Evolutionary conservation across 2,329 filamentous ascomycete species (phyloP), one percentile per base, ranked within the genome.

Genomic region (Alternaria gansuensis): DNA sequence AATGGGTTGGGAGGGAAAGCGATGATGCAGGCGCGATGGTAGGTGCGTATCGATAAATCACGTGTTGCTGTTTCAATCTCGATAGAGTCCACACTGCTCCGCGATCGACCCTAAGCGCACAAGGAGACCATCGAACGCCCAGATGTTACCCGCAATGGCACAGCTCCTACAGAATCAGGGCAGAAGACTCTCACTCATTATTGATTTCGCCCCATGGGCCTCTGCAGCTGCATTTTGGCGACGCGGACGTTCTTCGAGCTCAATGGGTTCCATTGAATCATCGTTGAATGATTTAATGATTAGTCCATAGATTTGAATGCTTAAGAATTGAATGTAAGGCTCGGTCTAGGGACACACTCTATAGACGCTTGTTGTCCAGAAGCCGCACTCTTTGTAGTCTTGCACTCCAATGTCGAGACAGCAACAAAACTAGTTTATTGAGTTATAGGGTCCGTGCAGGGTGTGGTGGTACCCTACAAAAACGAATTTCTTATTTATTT

Each of bases 1-100:
- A 49, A 54, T 54, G 8, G 31, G 51, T 51, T 51, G 51, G 39
- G 52, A 55, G n/a, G 57, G 23, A 51, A 39, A 50, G 23, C 11
- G 49, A 54, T 59, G 56, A 57, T 62, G 46, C 50, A 51, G 59
- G 40, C 46, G 43, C 58, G 58, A 45, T 55, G 31, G 60, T 53
- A 37, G 36, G 58, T 60, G 58, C 49, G 44, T 60, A 57, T 60
- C 58, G 58, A 60, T 60, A 60, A 53, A 49, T 43, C 41, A 59
- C 53, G 43, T 51, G 51, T 1, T 11, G 3, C 10, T 7, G 10
- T 11, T 23, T 48, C 33, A 36, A 34, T 8, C 29, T 8, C n/a
- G 14, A n/a, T 5, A 45, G 3, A 3, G 43, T 48, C 44, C 17
- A 17, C 17, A 17, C 17, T 48, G 8, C 9, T 39, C 36, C n/a